Evolutionary conservation across 1,139 yeast species (phyloP).

Genomic region (Geotrichum klebahnii): DNA sequence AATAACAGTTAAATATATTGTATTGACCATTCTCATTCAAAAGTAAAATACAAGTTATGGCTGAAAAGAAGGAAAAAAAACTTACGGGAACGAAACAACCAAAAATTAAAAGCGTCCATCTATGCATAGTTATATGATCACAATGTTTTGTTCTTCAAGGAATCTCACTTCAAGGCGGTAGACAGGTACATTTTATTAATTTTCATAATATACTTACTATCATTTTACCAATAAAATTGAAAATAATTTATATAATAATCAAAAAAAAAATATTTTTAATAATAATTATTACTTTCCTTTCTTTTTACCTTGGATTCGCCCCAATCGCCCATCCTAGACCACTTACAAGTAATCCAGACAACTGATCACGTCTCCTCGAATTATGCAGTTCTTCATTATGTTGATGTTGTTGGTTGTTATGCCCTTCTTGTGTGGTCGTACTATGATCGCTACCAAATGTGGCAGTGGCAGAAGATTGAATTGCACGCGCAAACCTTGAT

Average conservation of each 20-base stretch:
- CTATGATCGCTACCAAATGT: constrained; percentile 17
- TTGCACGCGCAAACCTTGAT: constrained; percentile 28
- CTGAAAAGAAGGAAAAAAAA: no score
- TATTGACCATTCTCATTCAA: no score
- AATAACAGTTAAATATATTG: no score
- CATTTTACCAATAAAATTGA: no score
- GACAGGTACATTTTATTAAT: no score
- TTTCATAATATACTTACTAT: no score
- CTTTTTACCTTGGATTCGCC: constrained; percentile 39
- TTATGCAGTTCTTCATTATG: constrained; percentile 13
- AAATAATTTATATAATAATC: background rate
- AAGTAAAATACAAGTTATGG: no score
- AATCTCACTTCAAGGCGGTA: no score
- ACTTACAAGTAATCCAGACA: constrained; percentile 51
- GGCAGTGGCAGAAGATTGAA: constrained; percentile 30
- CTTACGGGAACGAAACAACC: no score
- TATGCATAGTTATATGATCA: no score
- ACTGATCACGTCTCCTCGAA: constrained; percentile 44
- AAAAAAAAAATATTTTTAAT: background rate
- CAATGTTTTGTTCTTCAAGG: no score
- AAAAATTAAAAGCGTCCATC: no score
- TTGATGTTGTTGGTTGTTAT: constrained; percentile 22
- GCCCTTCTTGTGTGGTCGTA: constrained; percentile 1
- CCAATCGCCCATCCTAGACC: constrained; percentile 70
- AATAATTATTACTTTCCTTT: background rate